A percentile compares a stretch with the other conserved stretches of the same genome.
Evolutionary conservation across 805 yeast species (phyloP).

Genomic region (Schwanniomyces yamadae): DNA sequence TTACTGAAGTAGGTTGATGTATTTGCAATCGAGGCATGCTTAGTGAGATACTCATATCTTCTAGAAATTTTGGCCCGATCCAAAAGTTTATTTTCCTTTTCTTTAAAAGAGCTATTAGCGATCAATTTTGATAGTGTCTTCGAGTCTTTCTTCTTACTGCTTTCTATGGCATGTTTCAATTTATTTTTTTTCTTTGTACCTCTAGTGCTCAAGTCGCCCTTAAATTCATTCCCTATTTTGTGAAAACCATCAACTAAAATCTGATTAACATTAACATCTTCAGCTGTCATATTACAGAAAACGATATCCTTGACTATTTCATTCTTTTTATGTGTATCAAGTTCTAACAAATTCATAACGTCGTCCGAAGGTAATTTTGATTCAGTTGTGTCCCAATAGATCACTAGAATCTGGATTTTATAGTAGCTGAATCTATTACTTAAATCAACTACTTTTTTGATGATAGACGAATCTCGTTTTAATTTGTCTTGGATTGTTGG

Average conservation of each 20-base stretch:
- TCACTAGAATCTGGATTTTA: constrained; percentile 37
- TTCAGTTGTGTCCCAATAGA: constrained; percentile 41
- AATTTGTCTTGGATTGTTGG: constrained; percentile 30
- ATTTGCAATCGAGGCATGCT: constrained; percentile 19
- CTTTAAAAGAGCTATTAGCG: constrained; percentile 15
- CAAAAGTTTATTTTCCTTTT: constrained; percentile 23
- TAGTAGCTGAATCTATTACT: constrained; percentile 35
- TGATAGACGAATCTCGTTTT: constrained; percentile 32
- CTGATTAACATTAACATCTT: constrained; percentile 24
- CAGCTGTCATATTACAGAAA: constrained; percentile 34
- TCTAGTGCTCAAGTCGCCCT: constrained; percentile 27
- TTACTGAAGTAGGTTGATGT: constrained; percentile 5
- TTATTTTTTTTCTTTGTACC: constrained; percentile 24
- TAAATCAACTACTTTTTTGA: constrained; percentile 34
- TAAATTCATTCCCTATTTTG: constrained; percentile 20
- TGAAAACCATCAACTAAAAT: constrained; percentile 22
- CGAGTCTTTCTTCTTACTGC: constrained; percentile 4
- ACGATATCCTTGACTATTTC: constrained; percentile 20
- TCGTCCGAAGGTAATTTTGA: constrained; percentile 14
- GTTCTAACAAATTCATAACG: constrained; percentile 15
- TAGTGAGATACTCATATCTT: constrained; percentile 31
- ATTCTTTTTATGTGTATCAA: constrained; percentile 8
- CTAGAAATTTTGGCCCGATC: constrained; percentile 27
- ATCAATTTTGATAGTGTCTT: constrained; percentile 2
- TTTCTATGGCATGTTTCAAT: constrained; percentile 5